These are phyloP conservation scores for Vigna trinervia DNA, from an alignment of 306 rosid species.

Conservation along the genomic window DNA sequence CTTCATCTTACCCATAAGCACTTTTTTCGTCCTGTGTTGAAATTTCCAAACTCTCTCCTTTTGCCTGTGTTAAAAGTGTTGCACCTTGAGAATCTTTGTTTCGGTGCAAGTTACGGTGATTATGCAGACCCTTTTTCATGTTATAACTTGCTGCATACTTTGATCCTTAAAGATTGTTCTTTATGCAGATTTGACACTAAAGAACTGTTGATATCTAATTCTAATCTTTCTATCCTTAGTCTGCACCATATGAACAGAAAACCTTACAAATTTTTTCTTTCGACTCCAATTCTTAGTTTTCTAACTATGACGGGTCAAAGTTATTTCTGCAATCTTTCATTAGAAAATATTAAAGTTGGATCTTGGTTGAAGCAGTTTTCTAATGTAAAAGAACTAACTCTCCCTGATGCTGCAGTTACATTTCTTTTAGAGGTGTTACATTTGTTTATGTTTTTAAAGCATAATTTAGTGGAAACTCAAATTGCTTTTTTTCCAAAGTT, in stretches of 20 bases:
- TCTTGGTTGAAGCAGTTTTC: background rate
- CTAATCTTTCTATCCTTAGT: too few species aligned
- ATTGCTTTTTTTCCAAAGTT: too few species aligned
- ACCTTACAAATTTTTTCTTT: background rate
- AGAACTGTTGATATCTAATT: background rate
- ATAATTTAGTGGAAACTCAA: too few species aligned
- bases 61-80: background rate
- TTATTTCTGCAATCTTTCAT: too few species aligned
- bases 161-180: background rate
- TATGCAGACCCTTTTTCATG: background rate
- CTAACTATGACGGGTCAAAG: background rate
- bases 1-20: background rate
- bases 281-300: background rate
- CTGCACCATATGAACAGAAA: too few species aligned
- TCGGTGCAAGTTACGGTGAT: background rate
- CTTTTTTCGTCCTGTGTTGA: background rate
- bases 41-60: background rate
- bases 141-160: background rate
- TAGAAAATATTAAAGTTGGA: too few species aligned
- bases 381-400: background rate
- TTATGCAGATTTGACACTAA: background rate
- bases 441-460: too few species aligned
- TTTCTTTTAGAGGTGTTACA: background rate
- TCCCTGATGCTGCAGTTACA: background rate
- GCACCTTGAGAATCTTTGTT: background rate